Conservation (phyloP, 2,329 filamentous ascomycete species). For the Phoma sp. region DNA sequence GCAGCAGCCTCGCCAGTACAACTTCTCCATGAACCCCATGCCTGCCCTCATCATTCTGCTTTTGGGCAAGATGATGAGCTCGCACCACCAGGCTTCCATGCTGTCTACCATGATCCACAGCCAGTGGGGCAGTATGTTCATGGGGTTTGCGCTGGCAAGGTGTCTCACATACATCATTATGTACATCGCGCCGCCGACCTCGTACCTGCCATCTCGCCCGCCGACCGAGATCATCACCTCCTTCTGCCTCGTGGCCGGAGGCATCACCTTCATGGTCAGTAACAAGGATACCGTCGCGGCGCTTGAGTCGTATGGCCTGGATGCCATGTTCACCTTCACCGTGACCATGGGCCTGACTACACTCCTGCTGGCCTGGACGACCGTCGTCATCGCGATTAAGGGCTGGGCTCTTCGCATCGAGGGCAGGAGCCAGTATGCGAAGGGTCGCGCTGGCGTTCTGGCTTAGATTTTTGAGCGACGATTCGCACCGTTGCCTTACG, state of each 20-base stretch:
- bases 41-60: constrained; percentile 86
- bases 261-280: constrained; percentile 90
- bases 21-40: constrained; percentile 83
- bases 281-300: constrained; percentile 75
- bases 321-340: constrained; percentile 94
- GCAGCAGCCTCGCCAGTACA: constrained; percentile 69
- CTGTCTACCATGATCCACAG: constrained; percentile 90
- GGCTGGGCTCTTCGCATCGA: constrained; percentile 71
- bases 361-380: constrained; percentile 83
- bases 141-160: constrained; percentile 79
- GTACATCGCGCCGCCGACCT: constrained; percentile 81
- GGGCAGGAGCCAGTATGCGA: constrained; percentile 30
- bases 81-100: constrained; percentile 83
- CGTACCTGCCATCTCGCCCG: constrained; percentile 79
- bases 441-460: constrained; percentile 34
- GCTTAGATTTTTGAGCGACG: constrained; percentile 24
- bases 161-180: constrained; percentile 78
- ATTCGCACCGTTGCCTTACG: too few species aligned
- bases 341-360: constrained; percentile 83
- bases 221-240: constrained; percentile 87
- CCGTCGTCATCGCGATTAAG: constrained; percentile 80
- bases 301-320: constrained; percentile 78
- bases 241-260: constrained; percentile 87
- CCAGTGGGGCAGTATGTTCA: constrained; percentile 88
- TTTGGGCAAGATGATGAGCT: constrained; percentile 93